Evolutionary conservation across 495 filamentous ascomycete genomes (phyloP), one percentile per base, ranked within the genome.

Genomic region (Cercophora scortea): DNA sequence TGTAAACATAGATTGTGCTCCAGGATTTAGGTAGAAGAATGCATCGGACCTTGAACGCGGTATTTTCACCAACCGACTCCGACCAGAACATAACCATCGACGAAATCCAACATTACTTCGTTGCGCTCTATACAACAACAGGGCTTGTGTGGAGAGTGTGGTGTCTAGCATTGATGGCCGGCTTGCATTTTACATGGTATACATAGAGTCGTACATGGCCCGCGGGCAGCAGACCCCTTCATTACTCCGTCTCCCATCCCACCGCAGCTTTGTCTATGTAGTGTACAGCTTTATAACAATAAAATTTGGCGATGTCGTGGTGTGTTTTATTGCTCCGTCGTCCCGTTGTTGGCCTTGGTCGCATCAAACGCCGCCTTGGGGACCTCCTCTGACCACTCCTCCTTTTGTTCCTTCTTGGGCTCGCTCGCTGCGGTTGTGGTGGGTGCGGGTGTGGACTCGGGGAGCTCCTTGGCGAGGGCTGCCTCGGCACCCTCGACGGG

Each of bases 291-390:
- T 48, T 47, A 39, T 56, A 53, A 49, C 53, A 25, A 25, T n/a
- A n/a, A 25, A 25, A 25, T 25, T 25, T 2, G 25, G 25, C 25
- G 25, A 25, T 5, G 25, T 25, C 25, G 25, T 25, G 25, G 25
- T 25, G 15, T 8, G 38, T 9, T 36, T 25, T 40, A 10, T 49
- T 46, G 60, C 58, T 61, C 54, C 55, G 63, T 39, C 51, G 57
- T 64, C 45, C 17, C 42, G 38, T 59, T 35, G 56, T 65, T 69
- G 3, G 62, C 64, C 32, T 44, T 44, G 1, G 64, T 65, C 32
- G 64, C 60, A 41, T 67, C 64, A 32, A 47, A 18, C 2, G 57
- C 57, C 44, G 51, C 35, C 51, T 59, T 56, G 1, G 62, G 63
- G 9, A 56, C 18, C 49, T 51, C 42, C 35, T 55, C 53, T 5